phyloP scores from a whole-genome alignment of 106 monocot genomes.

The Dioscorea dumetorum region DNA sequence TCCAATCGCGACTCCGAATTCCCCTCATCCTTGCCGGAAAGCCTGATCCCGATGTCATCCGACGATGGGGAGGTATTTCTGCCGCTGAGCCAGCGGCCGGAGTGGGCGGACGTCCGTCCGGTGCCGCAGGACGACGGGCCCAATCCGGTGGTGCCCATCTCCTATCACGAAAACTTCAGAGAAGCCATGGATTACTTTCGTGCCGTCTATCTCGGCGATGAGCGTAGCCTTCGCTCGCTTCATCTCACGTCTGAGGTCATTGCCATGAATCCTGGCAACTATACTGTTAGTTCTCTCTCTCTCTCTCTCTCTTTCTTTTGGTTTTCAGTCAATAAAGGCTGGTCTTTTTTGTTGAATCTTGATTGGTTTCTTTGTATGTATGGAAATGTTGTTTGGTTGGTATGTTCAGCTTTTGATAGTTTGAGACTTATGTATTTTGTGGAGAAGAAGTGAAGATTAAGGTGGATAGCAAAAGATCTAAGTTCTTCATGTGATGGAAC shows the following conservation, averaged over 20 bases:
- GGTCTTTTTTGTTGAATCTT: no score
- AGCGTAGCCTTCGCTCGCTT: constrained; percentile 67
- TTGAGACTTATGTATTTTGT: no score
- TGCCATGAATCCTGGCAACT: constrained; percentile 77
- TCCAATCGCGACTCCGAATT: no score
- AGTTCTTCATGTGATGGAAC: no score
- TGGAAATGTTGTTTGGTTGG: no score
- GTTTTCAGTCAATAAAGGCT: neutral
- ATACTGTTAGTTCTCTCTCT: constrained; percentile 50
- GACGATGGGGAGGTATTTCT: no score
- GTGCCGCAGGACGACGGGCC: constrained; percentile 94
- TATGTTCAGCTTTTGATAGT: no score
- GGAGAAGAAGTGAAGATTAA: no score
- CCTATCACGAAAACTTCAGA: constrained; percentile 72
- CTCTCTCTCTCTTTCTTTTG: neutral
- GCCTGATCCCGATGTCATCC: no score
- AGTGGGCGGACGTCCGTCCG: constrained; percentile 84
- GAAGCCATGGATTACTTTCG: constrained; percentile 99
- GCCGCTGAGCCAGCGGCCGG: constrained; percentile 54
- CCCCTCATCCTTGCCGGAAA: no score
- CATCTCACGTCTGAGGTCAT: constrained; percentile 66
- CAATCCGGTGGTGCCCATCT: constrained; percentile 78
- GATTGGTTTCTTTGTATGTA: no score
- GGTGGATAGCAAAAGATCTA: no score
- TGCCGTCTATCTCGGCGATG: constrained; percentile 70